A percentile compares a stretch with the other conserved stretches of the same genome.
These are phyloP conservation scores for Xylaria longipes DNA, from an alignment of 495 filamentous ascomycete genomes.

Conservation along the genomic window DNA sequence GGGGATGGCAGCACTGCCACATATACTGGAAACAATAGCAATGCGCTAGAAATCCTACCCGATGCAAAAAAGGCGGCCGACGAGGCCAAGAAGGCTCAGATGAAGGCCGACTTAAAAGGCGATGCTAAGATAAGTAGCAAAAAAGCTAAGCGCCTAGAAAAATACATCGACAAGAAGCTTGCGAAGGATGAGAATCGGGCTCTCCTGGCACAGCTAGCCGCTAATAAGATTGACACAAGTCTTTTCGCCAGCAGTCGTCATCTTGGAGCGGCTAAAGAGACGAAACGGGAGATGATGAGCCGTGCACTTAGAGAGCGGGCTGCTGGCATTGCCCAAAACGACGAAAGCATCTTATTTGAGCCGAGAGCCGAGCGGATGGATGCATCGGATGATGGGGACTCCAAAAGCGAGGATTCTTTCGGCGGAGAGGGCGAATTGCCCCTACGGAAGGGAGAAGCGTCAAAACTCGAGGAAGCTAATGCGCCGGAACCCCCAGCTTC, in stretches of 20 bases:
- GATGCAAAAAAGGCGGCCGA: conserved; percentile 65
- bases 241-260: conserved; percentile 76
- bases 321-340: conserved; percentile 60
- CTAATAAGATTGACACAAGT: conserved; percentile 80
- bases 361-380: conserved; percentile 34
- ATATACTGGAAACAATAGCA: conserved; percentile 62
- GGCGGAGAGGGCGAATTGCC: neutral
- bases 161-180: conserved; percentile 97
- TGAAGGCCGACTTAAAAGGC: conserved; percentile 68
- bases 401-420: neutral
- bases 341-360: conserved; percentile 46
- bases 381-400: conserved; percentile 43
- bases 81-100: conserved; percentile 66
- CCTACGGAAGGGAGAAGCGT: neutral
- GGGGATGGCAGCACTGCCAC: conserved; percentile 36
- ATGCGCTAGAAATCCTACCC: conserved; percentile 74
- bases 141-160: conserved; percentile 93
- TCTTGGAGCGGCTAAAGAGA: conserved; percentile 69
- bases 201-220: conserved; percentile 80
- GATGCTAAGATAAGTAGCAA: conserved; percentile 82
- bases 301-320: conserved; percentile 63
- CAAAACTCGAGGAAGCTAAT: neutral
- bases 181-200: conserved; percentile 91
- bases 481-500: neutral
- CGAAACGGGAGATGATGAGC: conserved; percentile 68